phyloP scores from a whole-genome alignment of 257 asterid genomes.

The Lavandula angustifolia region DNA sequence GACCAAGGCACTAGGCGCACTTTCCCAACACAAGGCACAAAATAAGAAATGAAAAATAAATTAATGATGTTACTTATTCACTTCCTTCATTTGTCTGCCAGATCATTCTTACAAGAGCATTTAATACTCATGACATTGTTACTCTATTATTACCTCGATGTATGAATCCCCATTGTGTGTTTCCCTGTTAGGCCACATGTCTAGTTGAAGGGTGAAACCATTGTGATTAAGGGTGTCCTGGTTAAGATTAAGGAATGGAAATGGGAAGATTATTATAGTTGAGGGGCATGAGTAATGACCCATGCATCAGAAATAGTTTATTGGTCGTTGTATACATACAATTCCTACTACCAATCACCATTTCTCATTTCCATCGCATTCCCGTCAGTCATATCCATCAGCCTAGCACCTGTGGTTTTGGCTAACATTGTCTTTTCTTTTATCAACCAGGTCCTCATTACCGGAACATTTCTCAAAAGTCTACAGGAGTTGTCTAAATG shows the following conservation, averaged over 20 bases:
- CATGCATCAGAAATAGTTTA: background rate
- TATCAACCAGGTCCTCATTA: conserved; percentile 57
- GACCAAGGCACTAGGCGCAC: background rate
- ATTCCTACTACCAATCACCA: background rate
- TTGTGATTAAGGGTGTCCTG: background rate
- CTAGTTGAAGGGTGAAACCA: conserved; percentile 11
- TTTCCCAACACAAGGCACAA: conserved; percentile 1
- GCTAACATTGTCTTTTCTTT: conserved; percentile 21
- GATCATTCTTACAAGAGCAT: conserved; percentile 18
- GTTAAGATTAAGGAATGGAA: background rate
- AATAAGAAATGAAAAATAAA: background rate
- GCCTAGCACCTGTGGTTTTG: background rate
- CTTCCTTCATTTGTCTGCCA: background rate
- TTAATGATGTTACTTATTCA: background rate
- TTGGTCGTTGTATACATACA: background rate
- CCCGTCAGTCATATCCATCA: background rate
- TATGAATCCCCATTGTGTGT: background rate
- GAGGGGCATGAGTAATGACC: background rate
- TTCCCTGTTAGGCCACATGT: conserved; percentile 21
- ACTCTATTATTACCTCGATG: conserved; percentile 5
- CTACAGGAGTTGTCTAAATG: conserved; percentile 46
- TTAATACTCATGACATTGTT: background rate
- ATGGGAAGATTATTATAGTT: background rate
- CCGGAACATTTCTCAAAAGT: conserved; percentile 68
- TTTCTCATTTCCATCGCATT: background rate